Conservation (phyloP, 371 early-diverging fungal species). For the Haplosporangium sp. region DNA sequence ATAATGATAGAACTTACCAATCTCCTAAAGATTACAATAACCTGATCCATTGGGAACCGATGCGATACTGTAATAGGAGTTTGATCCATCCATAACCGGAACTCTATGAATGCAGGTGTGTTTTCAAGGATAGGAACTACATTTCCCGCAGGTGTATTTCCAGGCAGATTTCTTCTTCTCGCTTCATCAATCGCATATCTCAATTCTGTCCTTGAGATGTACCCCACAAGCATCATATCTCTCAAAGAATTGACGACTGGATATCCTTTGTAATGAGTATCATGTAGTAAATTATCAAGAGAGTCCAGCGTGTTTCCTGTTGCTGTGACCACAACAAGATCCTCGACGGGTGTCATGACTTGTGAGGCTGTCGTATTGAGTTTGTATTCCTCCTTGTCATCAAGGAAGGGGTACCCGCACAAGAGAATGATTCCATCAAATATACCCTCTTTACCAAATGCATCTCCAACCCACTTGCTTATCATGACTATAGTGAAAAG, state of each 20-base stretch:
- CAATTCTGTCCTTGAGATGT: conserved; percentile 78
- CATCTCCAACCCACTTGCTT: conserved; percentile 92
- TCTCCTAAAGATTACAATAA: conserved; percentile 80
- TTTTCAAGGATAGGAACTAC: conserved; percentile 59
- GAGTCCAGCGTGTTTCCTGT: conserved; percentile 62
- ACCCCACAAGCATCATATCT: conserved; percentile 76
- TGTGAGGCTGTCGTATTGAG: conserved; percentile 71
- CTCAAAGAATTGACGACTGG: conserved; percentile 70
- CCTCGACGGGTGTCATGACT: conserved; percentile 68
- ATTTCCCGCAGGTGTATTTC: conserved; percentile 58
- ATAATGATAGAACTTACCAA: conserved; percentile 48
- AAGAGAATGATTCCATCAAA: conserved; percentile 86
- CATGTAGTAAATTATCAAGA: conserved; percentile 63
- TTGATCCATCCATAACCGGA: conserved; percentile 73
- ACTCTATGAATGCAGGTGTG: conserved; percentile 67
- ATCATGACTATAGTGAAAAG: conserved; percentile 57
- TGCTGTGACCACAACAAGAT: conserved; percentile 68
- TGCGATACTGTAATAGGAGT: conserved; percentile 78
- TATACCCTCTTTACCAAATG: conserved; percentile 81
- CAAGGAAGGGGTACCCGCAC: conserved; percentile 88
- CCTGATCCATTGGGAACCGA: conserved; percentile 78
- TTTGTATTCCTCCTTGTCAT: conserved; percentile 81
- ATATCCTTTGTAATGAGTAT: conserved; percentile 76
- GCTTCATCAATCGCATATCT: conserved; percentile 71
- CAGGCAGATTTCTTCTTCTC: conserved; percentile 38